These are phyloP conservation scores for Dothideomycetes sp. DNA, from an alignment of 2,329 filamentous ascomycete genomes.

Conservation along the genomic window DNA sequence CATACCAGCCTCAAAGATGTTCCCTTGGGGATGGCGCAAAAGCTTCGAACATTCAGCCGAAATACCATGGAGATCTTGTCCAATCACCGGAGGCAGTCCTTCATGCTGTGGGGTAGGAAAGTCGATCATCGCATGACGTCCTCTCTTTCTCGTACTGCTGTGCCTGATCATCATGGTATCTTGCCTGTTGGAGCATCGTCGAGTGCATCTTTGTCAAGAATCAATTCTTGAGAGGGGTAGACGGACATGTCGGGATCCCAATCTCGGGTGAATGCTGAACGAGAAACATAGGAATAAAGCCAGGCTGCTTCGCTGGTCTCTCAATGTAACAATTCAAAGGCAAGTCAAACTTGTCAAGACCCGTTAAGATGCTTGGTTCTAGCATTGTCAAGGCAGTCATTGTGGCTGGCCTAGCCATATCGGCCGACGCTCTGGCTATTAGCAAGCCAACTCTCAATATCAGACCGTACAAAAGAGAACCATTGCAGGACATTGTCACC, in stretches of 20 bases:
- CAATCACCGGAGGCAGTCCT: too few relatives aligned
- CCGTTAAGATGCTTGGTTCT: constrained; percentile 19
- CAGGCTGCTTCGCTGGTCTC: not conserved
- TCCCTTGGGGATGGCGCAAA: too few relatives aligned
- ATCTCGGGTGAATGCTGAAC: constrained; percentile 11
- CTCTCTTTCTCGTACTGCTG: too few relatives aligned
- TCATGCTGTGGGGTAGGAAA: too few relatives aligned
- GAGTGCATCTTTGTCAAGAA: constrained; percentile 7
- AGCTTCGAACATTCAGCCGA: too few relatives aligned
- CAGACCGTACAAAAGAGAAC: constrained; percentile 40
- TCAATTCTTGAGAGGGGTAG: constrained; percentile 5
- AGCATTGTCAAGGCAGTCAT: constrained; percentile 20
- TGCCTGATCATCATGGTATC: constrained; percentile 7
- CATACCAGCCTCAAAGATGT: too few relatives aligned
- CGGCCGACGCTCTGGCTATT: constrained; percentile 35
- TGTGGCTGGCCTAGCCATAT: constrained; percentile 16
- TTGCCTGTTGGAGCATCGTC: not conserved
- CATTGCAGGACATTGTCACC: constrained; percentile 52
- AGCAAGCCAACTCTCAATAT: constrained; percentile 41
- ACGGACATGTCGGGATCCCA: not conserved
- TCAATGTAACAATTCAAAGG: not conserved
- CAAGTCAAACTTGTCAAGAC: too few relatives aligned
- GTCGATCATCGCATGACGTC: too few relatives aligned
- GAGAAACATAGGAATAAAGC: constrained; percentile 7
- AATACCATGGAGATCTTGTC: too few relatives aligned